Evolutionary conservation across 805 yeast species (phyloP).

Genomic region (Lipomyces oligophaga): DNA sequence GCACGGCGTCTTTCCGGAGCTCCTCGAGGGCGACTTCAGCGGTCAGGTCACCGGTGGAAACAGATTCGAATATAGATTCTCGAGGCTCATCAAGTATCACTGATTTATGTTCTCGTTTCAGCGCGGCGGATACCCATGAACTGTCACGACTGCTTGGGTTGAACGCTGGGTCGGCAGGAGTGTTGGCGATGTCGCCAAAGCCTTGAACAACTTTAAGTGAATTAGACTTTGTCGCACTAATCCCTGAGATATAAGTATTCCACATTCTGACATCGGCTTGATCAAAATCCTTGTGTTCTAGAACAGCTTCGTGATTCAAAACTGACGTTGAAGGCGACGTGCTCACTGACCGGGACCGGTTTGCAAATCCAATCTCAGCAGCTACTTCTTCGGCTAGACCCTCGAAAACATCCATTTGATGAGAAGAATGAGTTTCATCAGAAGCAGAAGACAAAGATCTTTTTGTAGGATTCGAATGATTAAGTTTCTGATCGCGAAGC

Average conservation of each 20-base stretch:
- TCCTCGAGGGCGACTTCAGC: not conserved
- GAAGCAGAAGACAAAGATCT: too few species aligned
- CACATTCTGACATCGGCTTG: slow-evolving; percentile 10
- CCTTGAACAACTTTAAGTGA: not conserved
- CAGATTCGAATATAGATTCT: slow-evolving; percentile 14
- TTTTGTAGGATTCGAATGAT: too few species aligned
- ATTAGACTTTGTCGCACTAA: not conserved
- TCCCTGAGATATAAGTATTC: slow-evolving; percentile 8
- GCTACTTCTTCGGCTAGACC: not conserved
- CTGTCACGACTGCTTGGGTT: not conserved
- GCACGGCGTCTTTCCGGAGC: slow-evolving; percentile 7
- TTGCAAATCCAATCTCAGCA: too few species aligned
- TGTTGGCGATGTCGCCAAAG: not conserved
- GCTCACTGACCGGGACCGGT: not conserved
- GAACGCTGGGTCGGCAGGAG: not conserved
- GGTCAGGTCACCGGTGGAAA: not conserved
- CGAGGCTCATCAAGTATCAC: not conserved
- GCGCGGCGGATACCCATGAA: slow-evolving; percentile 3
- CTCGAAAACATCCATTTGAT: not conserved
- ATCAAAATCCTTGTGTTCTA: too few species aligned
- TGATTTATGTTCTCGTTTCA: not conserved
- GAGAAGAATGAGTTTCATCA: not conserved
- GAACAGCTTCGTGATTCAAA: too few species aligned
- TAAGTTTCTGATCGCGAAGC: too few species aligned
- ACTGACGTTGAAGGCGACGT: too few species aligned